Base-by-base conservation (phyloP, 768 basidiomycete species). In the Kwoniella europaea region DNA sequence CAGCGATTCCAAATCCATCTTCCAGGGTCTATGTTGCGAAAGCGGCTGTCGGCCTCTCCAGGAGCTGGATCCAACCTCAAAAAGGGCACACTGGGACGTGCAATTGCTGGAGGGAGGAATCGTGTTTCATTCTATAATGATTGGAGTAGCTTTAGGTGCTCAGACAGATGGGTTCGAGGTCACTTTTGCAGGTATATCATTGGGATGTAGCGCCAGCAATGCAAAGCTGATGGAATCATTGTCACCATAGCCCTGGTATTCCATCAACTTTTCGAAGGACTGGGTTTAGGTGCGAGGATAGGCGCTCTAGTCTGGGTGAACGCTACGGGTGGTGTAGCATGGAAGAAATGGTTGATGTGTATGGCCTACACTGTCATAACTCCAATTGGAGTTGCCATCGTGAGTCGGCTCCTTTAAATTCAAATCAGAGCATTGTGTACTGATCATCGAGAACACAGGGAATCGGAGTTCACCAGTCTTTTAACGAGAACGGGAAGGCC, bases 331-430 rank as follows among this genome's bases (percentile, higher is more conserved):
- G 10, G 35, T 4, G 42, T 61, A n/a, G 29, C 64, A 3, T 65
- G 64, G 64, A 65, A 65, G 43, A 65, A 46, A 29, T 65, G 64
- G 64, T 18, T 57, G 10, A 65, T 65, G 64, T 65, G 64, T 44
- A 42, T 65, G 18, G 64, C 64, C n/a, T 65, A 65, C 24, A 65
- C 64, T 3, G 41, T 65, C 18, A 65, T 65, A 27, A 65, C 64
- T 13, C 55, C 64, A 22, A 46, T 65, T 50, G 64, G 64, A 9
- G 56, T 65, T 16, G 64, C 54, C n/a, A 65, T 65, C 27, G 64
- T 65, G 24, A 35, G 35, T 35, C 35, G 35, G 35, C 35, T 35
- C 35, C 35, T 35, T 35, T 35, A 35, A 3, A 6, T 6, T 9
- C 35, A 35, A 9, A 9, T 1, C 35, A 35, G 35, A 35, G 7